Percentiles rank a stretch among this genome's conserved stretches.
Conservation (phyloP, 2,329 filamentous ascomycete genomes). For the Pseudocercospora fuligena region DNA sequence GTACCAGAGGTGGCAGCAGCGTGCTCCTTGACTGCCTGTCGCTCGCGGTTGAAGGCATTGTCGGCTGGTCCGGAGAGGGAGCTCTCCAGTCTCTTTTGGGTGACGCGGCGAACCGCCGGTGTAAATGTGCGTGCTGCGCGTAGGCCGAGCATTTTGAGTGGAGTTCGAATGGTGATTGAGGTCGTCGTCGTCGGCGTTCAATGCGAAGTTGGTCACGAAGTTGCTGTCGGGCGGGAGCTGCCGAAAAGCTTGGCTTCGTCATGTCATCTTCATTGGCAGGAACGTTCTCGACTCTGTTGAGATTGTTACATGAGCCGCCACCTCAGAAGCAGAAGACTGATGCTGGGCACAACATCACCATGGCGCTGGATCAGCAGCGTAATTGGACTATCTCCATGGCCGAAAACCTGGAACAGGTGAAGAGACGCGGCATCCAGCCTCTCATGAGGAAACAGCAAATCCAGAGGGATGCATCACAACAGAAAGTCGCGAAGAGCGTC, state of each 20-base stretch:
- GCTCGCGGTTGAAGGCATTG: constrained; percentile 93
- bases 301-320: constrained; percentile 6
- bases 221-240: constrained; percentile 7
- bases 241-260: constrained; percentile 5
- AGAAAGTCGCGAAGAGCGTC: constrained; percentile 8
- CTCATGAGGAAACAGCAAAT: constrained; percentile 11
- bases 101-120: constrained; percentile 37
- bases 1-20: constrained; percentile 81
- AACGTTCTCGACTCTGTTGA: constrained; percentile 6
- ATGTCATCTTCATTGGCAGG: constrained; percentile 6
- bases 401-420: constrained; percentile 39
- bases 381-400: constrained; percentile 45
- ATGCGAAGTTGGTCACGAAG: constrained; percentile 10
- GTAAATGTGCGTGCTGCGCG: constrained; percentile 33
- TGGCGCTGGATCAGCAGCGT: constrained; percentile 43
- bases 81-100: constrained; percentile 30
- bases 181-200: background rate
- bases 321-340: background rate
- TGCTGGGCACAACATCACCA: constrained; percentile 16
- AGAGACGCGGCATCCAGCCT: constrained; percentile 21
- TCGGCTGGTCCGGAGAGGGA: constrained; percentile 66
- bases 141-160: constrained; percentile 35
- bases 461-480: constrained; percentile 14
- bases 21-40: constrained; percentile 87
- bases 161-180: constrained; percentile 16